Percentiles rank a stretch among this genome's conserved stretches.
phyloP scores from a whole-genome alignment of 1,284 basidiomycete species.

The Boletellus sp. region DNA sequence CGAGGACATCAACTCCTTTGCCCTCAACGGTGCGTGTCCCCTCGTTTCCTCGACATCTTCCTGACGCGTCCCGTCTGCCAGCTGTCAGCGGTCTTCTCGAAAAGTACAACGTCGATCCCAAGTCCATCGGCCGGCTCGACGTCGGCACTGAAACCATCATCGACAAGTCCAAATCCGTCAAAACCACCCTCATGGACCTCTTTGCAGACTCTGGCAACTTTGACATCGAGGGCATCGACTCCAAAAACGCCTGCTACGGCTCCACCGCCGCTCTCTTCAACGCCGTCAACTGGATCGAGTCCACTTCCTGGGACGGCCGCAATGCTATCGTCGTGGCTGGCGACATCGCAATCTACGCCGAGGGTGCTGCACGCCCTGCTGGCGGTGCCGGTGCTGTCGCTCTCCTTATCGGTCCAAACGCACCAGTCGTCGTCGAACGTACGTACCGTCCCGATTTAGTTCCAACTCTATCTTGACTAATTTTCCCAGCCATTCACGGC shows the following conservation, averaged over 20 bases:
- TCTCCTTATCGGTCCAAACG: slow-evolving; percentile 93
- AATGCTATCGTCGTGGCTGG: slow-evolving; percentile 97
- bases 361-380: slow-evolving; percentile 91
- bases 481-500: slow-evolving; percentile 83
- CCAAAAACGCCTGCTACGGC: slow-evolving; percentile 99
- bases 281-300: slow-evolving; percentile 96
- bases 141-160: slow-evolving; percentile 99
- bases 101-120: slow-evolving; percentile 96
- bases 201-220: slow-evolving; percentile 90
- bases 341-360: slow-evolving; percentile 98
- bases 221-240: slow-evolving; percentile 98
- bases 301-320: slow-evolving; percentile 95
- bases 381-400: slow-evolving; percentile 97
- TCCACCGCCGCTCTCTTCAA: slow-evolving; percentile 98
- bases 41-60: neutral
- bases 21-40: slow-evolving; percentile 75
- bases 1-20: slow-evolving; percentile 99
- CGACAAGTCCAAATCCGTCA: slow-evolving; percentile 99
- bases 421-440: slow-evolving; percentile 95
- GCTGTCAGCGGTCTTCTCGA: slow-evolving; percentile 85
- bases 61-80: slow-evolving; percentile 28
- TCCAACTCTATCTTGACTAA: slow-evolving; percentile 10
- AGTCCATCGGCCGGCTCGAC: slow-evolving; percentile 94
- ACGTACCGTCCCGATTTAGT: slow-evolving; percentile 39
- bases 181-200: slow-evolving; percentile 98